Evolutionary conservation across 192 early-diverging fungal species (phyloP), one percentile per base, ranked within the genome.

Genomic region (Coemansia aciculifera): DNA sequence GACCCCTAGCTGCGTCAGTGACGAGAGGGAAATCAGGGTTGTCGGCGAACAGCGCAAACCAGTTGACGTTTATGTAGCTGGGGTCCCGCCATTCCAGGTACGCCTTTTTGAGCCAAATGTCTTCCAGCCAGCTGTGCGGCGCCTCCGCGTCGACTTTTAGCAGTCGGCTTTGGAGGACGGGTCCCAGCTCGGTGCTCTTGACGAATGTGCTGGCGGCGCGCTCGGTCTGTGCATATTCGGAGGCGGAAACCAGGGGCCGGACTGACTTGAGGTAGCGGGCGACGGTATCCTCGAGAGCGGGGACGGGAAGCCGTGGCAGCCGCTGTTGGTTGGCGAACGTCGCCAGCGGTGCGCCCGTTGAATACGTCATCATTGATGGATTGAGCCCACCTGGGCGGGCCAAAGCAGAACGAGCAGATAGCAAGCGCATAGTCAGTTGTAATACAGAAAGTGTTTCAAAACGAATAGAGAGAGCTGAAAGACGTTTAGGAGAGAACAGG

Each of bases 31-130:
- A 68, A 5, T 79, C 76, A 44, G 85, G 86, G 64, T 85, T 87
- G 70, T 94, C 91, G 34, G 84, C 74, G 59, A 92, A 77, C 52
- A 88, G 72, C 23, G 90, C 87, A 84, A 89, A 95, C 94, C 94
- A 98, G 79, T 94, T 97, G 56, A 92, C 90, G 70, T 97, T 93
- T 73, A 97, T 88, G 70, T 95, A 84, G 17, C 88, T 86, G 8
- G 91, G 87, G 34, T 91, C 93, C 27, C 96, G 84, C 87, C 92
- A 97, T 51, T 91, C 89, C 34, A 94, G 86, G 65, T 95, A 95
- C 15, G 91, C 93, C 66, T 91, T 89, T 63, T 86, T 80, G 15
- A 94, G 83, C 92, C 89, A 93, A 36, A 95, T 88, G 9, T 89
- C 83, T 69, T 98, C 96, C 62, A 98, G 84, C 96, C 96, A 98